A percentile compares a stretch with the other conserved stretches of the same genome.
Conservation (phyloP, 805 yeast species). For the Yamadazyma takamatsuzukensis region DNA sequence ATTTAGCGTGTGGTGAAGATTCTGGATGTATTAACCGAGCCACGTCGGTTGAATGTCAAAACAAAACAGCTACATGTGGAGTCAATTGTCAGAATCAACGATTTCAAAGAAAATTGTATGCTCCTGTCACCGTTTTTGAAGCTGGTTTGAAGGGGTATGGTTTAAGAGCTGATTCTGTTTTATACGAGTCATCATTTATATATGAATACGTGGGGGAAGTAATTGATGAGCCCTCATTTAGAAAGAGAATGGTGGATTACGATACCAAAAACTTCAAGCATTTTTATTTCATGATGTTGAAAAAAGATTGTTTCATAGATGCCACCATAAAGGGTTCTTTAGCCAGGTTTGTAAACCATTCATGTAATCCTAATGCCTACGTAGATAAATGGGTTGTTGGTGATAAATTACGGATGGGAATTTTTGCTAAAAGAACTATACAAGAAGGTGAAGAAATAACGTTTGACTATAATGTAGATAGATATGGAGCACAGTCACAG, state of each 20-base stretch:
- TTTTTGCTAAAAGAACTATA: conserved; percentile 78
- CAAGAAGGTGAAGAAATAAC: conserved; percentile 83
- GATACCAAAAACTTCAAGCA: conserved; percentile 68
- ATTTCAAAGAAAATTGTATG: conserved; percentile 74
- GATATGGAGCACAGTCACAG: conserved; percentile 94
- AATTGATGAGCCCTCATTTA: conserved; percentile 73
- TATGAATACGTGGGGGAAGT: conserved; percentile 96
- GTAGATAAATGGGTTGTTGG: conserved; percentile 98
- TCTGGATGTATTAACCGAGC: conserved; percentile 90
- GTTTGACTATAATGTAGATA: conserved; percentile 88
- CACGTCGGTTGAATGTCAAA: conserved; percentile 87
- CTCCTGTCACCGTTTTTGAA: conserved; percentile 72
- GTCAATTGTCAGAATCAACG: conserved; percentile 80
- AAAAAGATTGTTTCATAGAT: conserved; percentile 88
- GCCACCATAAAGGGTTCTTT: conserved; percentile 87
- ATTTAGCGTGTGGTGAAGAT: conserved; percentile 75
- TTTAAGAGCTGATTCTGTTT: conserved; percentile 60
- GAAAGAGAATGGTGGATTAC: conserved; percentile 69
- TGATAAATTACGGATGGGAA: conserved; percentile 87
- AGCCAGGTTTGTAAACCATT: conserved; percentile 92
- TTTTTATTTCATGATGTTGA: conserved; percentile 94
- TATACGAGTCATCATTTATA: conserved; percentile 66
- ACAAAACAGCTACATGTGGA: conserved; percentile 69
- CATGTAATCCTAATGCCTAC: conserved; percentile 91
- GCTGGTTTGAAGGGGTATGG: conserved; percentile 91